phyloP scores from a whole-genome alignment of 257 asterid genomes.

The Plantago elongata region DNA sequence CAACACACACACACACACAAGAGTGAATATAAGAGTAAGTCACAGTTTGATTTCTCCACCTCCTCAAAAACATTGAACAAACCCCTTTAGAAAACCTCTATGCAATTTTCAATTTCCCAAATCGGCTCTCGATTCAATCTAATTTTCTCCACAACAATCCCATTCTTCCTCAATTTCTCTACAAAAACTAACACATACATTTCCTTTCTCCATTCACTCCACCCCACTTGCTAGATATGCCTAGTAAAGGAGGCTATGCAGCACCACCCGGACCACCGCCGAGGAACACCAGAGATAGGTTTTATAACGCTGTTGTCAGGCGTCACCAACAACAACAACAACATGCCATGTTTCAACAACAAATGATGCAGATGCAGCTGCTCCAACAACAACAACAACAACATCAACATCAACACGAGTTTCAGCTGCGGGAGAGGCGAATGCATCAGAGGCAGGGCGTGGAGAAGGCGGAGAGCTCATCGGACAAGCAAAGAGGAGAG shows the following conservation, averaged over 20 bases:
- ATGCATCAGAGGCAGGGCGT: constrained; percentile 30
- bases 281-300: constrained; percentile 52
- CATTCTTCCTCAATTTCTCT: constrained; percentile 16
- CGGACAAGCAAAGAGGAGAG: constrained; percentile 31
- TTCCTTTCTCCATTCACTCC: neutral
- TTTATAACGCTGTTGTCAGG: constrained; percentile 47
- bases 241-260: constrained; percentile 59
- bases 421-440: constrained; percentile 23
- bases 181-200: constrained; percentile 20
- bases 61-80: constrained; percentile 20
- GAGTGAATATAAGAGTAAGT: constrained; percentile 10
- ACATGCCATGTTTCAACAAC: constrained; percentile 22
- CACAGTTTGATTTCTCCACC: constrained; percentile 27
- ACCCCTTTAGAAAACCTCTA: constrained; percentile 38
- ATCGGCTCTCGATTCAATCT: constrained; percentile 13
- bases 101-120: constrained; percentile 15
- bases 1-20: neutral
- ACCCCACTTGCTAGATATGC: constrained; percentile 27
- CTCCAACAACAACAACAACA: constrained; percentile 35
- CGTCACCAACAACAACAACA: constrained; percentile 42
- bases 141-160: constrained; percentile 12
- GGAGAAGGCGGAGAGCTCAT: constrained; percentile 18
- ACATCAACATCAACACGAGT: constrained; percentile 28
- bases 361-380: constrained; percentile 22
- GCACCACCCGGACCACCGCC: constrained; percentile 18